These are phyloP conservation scores for Excoecaria cochinchinensis DNA, from an alignment of 345 rosid genomes.

Conservation along the genomic window DNA sequence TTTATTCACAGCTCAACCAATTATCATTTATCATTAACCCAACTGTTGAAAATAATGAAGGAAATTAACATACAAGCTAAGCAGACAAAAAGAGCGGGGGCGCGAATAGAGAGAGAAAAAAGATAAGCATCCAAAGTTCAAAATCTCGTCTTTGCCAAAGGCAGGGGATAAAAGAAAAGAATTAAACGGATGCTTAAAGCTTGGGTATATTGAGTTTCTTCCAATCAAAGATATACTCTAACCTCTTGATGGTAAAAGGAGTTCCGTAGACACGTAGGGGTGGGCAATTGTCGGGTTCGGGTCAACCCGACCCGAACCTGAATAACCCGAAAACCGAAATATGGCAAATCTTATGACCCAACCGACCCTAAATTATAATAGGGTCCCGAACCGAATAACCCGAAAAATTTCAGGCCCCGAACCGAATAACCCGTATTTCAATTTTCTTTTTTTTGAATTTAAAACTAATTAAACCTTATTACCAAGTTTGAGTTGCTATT, in stretches of 20 bases:
- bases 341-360: too few relatives aligned
- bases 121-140: background rate
- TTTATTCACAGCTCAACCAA: background rate
- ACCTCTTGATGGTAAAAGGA: slow-evolving; percentile 15
- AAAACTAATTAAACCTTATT: too few relatives aligned
- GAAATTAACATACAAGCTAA: background rate
- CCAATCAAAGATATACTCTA: slow-evolving; percentile 20
- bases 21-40: background rate
- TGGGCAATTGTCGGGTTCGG: too few relatives aligned
- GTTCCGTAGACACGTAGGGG: background rate
- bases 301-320: too few relatives aligned
- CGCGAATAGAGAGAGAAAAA: background rate
- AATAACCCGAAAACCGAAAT: too few relatives aligned
- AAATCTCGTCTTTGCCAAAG: slow-evolving; percentile 12
- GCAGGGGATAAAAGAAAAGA: background rate
- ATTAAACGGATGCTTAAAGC: background rate
- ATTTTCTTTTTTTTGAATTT: too few relatives aligned
- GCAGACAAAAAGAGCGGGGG: background rate
- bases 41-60: background rate
- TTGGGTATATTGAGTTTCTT: slow-evolving; percentile 30
- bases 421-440: too few relatives aligned
- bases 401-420: too few relatives aligned
- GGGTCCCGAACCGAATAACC: too few relatives aligned
- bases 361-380: too few relatives aligned
- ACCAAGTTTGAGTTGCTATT: too few relatives aligned